Base-by-base conservation (phyloP, 345 rosid species). In the Lepidium aucheri region DNA sequence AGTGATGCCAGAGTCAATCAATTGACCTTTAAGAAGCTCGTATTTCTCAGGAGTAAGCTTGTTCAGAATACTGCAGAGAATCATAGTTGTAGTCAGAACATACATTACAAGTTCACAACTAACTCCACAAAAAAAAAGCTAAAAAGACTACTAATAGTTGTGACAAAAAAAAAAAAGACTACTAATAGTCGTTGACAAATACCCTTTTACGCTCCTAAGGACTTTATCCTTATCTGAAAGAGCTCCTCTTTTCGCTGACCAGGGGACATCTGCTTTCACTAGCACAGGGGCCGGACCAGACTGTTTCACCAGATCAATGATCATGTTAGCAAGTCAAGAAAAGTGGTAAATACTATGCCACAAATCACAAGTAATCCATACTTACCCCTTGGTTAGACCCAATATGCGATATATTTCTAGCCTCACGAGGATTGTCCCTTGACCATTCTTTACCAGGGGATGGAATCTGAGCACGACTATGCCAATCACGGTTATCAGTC, bases 41-140 rank as follows among this genome's bases (percentile, higher is more conserved):
- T 82, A 88, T 77, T 86, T 91, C 78, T 84, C 93, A 5, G 97
- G 97, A 7, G 96, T 86, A 63, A 88, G 82, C 79, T 88, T 91
- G 82, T 91, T 88, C 72, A 88, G 73, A 49, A 91, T 91, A 44
- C 96, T 85, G 89, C 73, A 78, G 13, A 53, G 35, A 60, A 38
- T 33, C 40, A 54, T n/a, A 67, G 10, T 66, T 15, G 65, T 28
- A 47, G 58, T 35, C 12, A 55, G 4, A 53, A 54, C 10, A 34
- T 26, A n/a, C n/a, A 65, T 20, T 20, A 20, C 22, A 20, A 20
- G 18, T 39, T 39, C 44, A 51, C 16, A 15, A 43, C 11, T 8
- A 28, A 28, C 49, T 53, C 57, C 12, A 58, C 45, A 34, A 52
- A 69, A 11, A n/a, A 6, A n/a, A n/a, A n/a, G n/a, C n/a, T n/a